Percentiles rank a stretch among this genome's conserved stretches.
Evolutionary conservation across 2,329 filamentous ascomycete species (phyloP).

Genomic region (Chrysosphaeria jannelii): DNA sequence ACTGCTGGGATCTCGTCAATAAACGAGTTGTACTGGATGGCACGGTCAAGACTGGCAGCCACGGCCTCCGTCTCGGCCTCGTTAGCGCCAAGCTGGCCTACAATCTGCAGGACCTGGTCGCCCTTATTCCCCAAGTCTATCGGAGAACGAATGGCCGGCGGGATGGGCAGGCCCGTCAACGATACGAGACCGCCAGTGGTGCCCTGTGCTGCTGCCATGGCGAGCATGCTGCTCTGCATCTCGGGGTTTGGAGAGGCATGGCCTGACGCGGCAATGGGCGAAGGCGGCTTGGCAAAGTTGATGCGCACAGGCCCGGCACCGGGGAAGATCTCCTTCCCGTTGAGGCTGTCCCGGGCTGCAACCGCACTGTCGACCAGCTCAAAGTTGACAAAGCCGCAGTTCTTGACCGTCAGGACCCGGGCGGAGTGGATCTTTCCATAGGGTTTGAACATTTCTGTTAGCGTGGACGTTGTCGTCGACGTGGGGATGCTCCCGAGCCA

Average conservation of each 20-base stretch:
- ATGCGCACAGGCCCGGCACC: constrained; percentile 84
- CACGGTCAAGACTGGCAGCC: constrained; percentile 38
- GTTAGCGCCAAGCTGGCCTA: constrained; percentile 61
- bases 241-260: constrained; percentile 78
- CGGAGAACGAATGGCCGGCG: constrained; percentile 25
- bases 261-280: constrained; percentile 64
- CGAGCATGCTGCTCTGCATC: constrained; percentile 19
- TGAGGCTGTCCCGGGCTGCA: constrained; percentile 60
- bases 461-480: constrained; percentile 80
- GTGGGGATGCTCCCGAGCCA: constrained; percentile 97
- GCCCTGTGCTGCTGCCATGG: background rate
- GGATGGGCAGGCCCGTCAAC: no score
- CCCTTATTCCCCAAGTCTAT: constrained; percentile 50
- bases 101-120: constrained; percentile 59
- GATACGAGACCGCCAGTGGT: background rate
- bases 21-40: constrained; percentile 44
- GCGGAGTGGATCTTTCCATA: constrained; percentile 79
- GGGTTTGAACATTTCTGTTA: constrained; percentile 85
- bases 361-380: constrained; percentile 75
- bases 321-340: constrained; percentile 94
- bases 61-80: constrained; percentile 52
- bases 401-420: constrained; percentile 88
- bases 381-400: constrained; percentile 96
- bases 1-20: constrained; percentile 68
- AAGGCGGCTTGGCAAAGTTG: constrained; percentile 90